Evolutionary conservation across 192 early-diverging fungal species (phyloP), one percentile per base, ranked within the genome.

Genomic region (Entomortierella parvispora): DNA sequence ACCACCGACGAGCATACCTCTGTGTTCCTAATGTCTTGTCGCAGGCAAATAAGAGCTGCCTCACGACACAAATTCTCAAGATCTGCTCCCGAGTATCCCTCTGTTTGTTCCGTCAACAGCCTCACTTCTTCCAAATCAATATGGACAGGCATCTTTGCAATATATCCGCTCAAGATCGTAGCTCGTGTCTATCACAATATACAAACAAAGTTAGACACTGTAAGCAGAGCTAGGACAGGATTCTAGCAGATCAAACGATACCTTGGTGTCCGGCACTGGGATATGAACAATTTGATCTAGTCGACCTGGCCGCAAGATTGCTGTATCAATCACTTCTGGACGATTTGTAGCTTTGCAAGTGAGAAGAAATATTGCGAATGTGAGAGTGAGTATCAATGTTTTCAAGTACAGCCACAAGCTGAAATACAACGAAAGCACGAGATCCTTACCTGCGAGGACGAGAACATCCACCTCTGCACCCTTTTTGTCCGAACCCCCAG

Each of bases 31-130:
- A 90, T 85, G 66, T 87, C 80, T 50, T 90, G 81, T 37, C 89
- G 86, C 58, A 93, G 75, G 49, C 86, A 81, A 31, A 83, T 82
- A 60, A 93, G 71, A 14, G 93, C 94, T 0, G 95, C 93, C 55
- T 96, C 94, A 31, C 93, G 89, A 58, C 93, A 94, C 22, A 93
- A 51, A 69, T 92, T 94, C 58, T 93, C 93, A 34, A 96, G 65
- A 67, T 95, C 91, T 8, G 93, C 94, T 23, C 88, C 90, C 17
- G 91, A 86, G 62, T 81, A 93, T n/a, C 85, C 86, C 10, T 81
- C 82, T 10, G 91, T 88, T 32, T 68, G 60, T 31, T 61, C 45
- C 22, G 83, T 82, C 32, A 96, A 54, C 14, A 61, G 29, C 4
- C 58, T 25, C 20, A 92, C 43, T 31, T 90, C 71, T 53, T 80